Base-by-base conservation (phyloP, 2,329 filamentous ascomycete species). In the Epichloe elymi region DNA sequence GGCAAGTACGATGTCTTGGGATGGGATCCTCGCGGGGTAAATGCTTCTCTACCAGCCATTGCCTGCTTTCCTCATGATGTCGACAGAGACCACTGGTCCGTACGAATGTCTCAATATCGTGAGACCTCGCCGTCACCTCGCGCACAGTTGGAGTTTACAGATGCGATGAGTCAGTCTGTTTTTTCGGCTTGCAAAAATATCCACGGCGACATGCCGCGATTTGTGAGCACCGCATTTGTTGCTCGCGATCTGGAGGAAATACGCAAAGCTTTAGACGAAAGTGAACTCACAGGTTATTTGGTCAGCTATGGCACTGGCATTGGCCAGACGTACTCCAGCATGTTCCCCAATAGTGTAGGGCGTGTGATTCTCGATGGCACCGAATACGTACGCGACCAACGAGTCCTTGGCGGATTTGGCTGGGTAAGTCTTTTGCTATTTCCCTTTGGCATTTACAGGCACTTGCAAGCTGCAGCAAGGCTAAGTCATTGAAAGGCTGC, bases 11-110 rank as follows among this genome's bases (percentile, higher is more conserved):
- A 76, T 52, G 69, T 76, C 5, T 59, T 78, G 14, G 72, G 73
- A n/a, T 78, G 72, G 69, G 75, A 78, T 48, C 74, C 74, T n/a
- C 69, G 75, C 3, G 74, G 74, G 2, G 72, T 77, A 49, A 76
- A 76, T 55, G 59, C 63, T 1, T 71, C 73, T 1, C 67, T 67
- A 6, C 75, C 75, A 0, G 59, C 67, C 4, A 58, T 72, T 2
- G 60, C 70, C 2, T 78, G 74, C 60, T 76, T 70, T 48, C 69
- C 73, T 4, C 62, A 68, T 49, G 63, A 74, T 42, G 69, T 67
- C 8, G 64, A 71, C 55, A 66, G 73, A 2, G 72, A 75, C 53
- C 70, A 66, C 49, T 77, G 73, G 74, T 62, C 62, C 12, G 60
- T 72, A 40, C 51, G 69, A n/a, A 60, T 62, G 12, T 58, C 56